Conservation (phyloP, 805 yeast species). For the Yueomyces sinensis region DNA sequence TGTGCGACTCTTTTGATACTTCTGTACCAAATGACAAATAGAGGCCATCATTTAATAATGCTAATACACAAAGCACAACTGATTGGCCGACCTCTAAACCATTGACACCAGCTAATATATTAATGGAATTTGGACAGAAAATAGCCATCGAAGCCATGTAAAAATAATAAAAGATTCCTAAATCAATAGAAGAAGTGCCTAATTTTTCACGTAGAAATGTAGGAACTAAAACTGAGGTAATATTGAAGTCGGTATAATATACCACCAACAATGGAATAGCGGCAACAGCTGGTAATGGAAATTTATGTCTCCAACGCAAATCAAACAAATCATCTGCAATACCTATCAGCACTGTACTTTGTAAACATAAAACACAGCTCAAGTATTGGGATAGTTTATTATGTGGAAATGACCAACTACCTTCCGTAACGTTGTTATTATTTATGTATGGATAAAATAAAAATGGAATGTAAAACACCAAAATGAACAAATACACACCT, state of each 20-base stretch:
- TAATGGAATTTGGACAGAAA: constrained; percentile 91
- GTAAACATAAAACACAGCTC: constrained; percentile 71
- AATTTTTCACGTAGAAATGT: constrained; percentile 37
- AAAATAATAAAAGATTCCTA: constrained; percentile 66
- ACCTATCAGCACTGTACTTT: constrained; percentile 75
- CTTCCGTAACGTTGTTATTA: background rate
- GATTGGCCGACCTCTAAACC: constrained; percentile 97
- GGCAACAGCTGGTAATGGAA: constrained; percentile 89
- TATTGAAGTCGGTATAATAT: constrained; percentile 87
- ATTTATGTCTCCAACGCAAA: constrained; percentile 94
- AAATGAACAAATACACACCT: constrained; percentile 60
- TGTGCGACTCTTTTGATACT: constrained; percentile 68
- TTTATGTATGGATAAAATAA: constrained; percentile 67
- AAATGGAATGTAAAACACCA: constrained; percentile 81
- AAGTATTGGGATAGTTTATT: constrained; percentile 73
- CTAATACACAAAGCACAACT: constrained; percentile 56
- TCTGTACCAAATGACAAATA: constrained; percentile 41
- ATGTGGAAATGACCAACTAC: constrained; percentile 47
- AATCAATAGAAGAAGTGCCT: constrained; percentile 37
- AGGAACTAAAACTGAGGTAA: constrained; percentile 79
- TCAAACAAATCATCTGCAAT: constrained; percentile 92
- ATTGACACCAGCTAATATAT: constrained; percentile 90
- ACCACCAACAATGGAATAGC: constrained; percentile 84
- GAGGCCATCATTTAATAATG: constrained; percentile 64
- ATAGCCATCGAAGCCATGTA: constrained; percentile 90